A percentile compares a stretch with the other conserved stretches of the same genome.
phyloP scores from a whole-genome alignment of 2,329 filamentous ascomycete genomes.

The Talaromyces sp. region DNA sequence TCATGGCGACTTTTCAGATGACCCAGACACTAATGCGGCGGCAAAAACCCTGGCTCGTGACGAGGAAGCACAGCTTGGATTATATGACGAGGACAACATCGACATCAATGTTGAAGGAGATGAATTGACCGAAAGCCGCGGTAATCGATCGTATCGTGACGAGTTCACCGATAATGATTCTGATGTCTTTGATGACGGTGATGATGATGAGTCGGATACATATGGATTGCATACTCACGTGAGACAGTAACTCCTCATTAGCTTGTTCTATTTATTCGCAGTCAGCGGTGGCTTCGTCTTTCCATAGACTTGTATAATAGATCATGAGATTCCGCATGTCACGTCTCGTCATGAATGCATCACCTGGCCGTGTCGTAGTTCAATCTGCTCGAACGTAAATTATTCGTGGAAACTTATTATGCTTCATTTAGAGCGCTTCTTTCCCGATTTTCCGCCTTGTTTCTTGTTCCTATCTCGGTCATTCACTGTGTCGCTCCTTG shows the following conservation, averaged over 20 bases:
- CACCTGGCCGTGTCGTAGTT: background rate
- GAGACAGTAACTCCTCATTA: background rate
- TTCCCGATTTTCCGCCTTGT: slow-evolving; percentile 10
- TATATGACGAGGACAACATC: slow-evolving; percentile 40
- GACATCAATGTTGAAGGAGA: slow-evolving; percentile 49
- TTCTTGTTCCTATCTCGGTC: slow-evolving; percentile 19
- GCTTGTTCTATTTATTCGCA: slow-evolving; percentile 7
- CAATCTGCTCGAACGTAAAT: background rate
- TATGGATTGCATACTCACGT: slow-evolving; percentile 43
- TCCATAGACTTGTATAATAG: slow-evolving; percentile 5
- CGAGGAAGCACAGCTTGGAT: slow-evolving; percentile 43
- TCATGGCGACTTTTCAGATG: slow-evolving; percentile 36
- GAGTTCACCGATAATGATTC: slow-evolving; percentile 55
- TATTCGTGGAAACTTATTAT: no score
- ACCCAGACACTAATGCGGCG: slow-evolving; percentile 40
- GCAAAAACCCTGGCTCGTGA: slow-evolving; percentile 40
- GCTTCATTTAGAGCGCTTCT: slow-evolving; percentile 14
- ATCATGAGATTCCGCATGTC: background rate
- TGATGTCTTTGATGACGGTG: slow-evolving; percentile 45
- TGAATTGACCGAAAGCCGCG: slow-evolving; percentile 28
- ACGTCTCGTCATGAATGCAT: background rate
- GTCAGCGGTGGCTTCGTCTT: background rate
- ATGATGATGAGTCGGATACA: slow-evolving; percentile 37
- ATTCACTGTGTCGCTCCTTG: slow-evolving; percentile 25
- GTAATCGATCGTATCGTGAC: slow-evolving; percentile 46